Percentiles rank a stretch among this genome's conserved stretches.
phyloP scores from a whole-genome alignment of 116 monocot genomes.

The Iris pallida region DNA sequence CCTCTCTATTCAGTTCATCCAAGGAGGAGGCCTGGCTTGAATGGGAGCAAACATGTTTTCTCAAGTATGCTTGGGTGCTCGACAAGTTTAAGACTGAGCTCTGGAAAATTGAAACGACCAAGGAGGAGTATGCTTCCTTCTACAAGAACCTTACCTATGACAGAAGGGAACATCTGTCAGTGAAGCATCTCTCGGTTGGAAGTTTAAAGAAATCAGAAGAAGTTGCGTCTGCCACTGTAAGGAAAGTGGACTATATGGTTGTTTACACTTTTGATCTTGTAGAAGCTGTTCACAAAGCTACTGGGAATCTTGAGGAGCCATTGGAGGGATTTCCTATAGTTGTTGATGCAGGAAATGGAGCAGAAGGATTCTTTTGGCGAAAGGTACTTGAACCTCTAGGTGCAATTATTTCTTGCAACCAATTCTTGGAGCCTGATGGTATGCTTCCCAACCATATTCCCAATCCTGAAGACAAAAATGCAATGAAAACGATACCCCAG shows the following conservation, averaged over 20 bases:
- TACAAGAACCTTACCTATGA: too few species aligned
- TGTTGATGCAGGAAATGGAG: conserved; percentile 99
- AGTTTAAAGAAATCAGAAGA: conserved; percentile 25
- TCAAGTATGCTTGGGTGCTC: too few species aligned
- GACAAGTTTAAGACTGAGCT: too few species aligned
- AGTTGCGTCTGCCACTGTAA: conserved; percentile 26
- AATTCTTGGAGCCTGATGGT: conserved; percentile 13
- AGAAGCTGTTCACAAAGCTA: conserved; percentile 75
- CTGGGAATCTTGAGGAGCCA: conserved; percentile 85
- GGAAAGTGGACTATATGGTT: conserved; percentile 74
- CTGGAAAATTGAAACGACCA: too few species aligned
- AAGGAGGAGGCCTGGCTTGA: too few species aligned
- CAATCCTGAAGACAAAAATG: conserved; percentile 91
- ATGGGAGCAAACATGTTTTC: too few species aligned
- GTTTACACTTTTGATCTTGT: conserved; percentile 82
- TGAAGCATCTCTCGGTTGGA: conserved; percentile 32
- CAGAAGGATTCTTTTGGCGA: conserved; percentile 80
- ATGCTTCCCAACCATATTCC: conserved; percentile 70
- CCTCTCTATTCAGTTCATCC: too few species aligned
- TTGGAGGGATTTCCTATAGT: conserved; percentile 90
- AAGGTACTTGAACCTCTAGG: conserved; percentile 15
- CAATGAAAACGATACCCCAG: conserved; percentile 89
- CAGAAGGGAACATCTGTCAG: too few species aligned
- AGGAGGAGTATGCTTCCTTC: too few species aligned
- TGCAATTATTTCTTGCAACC: conserved; percentile 12